Percentiles rank a stretch among this genome's conserved stretches.
phyloP scores from a whole-genome alignment of 2,329 filamentous ascomycete genomes.

The Diplocarpon rosae region DNA sequence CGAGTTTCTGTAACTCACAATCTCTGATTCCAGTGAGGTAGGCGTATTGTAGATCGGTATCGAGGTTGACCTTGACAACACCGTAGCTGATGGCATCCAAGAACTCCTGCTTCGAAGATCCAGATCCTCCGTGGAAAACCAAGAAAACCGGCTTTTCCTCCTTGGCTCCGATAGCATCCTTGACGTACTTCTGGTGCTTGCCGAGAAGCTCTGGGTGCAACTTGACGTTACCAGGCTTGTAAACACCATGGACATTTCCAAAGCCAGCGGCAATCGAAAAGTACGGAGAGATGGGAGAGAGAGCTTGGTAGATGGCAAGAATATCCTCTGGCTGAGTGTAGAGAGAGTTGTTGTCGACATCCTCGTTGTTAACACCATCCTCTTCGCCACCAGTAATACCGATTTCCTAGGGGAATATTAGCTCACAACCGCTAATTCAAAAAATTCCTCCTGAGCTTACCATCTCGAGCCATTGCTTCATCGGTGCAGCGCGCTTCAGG shows the following conservation, averaged over 20 bases:
- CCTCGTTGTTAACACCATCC: constrained; percentile 97
- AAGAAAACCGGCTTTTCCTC: constrained; percentile 94
- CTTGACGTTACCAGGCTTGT: constrained; percentile 96
- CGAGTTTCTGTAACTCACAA: constrained; percentile 31
- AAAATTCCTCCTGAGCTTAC: constrained; percentile 33
- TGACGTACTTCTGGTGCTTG: constrained; percentile 92
- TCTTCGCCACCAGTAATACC: constrained; percentile 96
- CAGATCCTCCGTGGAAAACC: constrained; percentile 97
- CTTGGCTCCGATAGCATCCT: constrained; percentile 60
- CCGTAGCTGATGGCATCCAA: constrained; percentile 78
- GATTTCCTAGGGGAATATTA: constrained; percentile 48
- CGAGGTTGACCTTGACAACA: constrained; percentile 98
- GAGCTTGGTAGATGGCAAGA: constrained; percentile 77
- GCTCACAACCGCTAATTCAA: background rate
- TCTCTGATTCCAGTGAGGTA: constrained; percentile 90
- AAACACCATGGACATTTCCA: constrained; percentile 98
- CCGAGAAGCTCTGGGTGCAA: constrained; percentile 89
- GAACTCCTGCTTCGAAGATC: constrained; percentile 85
- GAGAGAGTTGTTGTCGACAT: constrained; percentile 89
- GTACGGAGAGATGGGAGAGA: constrained; percentile 80
- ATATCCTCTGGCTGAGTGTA: constrained; percentile 99
- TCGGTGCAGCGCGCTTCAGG: constrained; percentile 83
- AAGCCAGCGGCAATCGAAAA: constrained; percentile 98
- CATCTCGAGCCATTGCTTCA: constrained; percentile 99
- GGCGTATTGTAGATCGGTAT: constrained; percentile 94